These are phyloP conservation scores for Chlamydomonas applanata DNA, from an alignment of 139 green algal genomes.

Conservation along the genomic window DNA sequence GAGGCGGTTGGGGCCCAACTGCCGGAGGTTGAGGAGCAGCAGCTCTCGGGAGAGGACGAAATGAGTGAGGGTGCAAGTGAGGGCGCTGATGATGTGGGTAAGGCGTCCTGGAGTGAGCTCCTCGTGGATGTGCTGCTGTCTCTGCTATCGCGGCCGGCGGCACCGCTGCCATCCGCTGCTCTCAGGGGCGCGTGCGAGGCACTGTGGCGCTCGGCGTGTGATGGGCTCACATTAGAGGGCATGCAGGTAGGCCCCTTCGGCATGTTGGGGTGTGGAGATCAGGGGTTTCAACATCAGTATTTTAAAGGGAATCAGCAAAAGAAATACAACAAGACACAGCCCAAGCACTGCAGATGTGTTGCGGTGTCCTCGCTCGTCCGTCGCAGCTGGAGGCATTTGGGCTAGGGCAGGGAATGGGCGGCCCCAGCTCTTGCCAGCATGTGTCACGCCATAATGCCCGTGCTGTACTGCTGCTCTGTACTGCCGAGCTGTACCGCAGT, in stretches of 20 bases:
- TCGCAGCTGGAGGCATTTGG: too few relatives aligned
- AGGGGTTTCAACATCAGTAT: too few relatives aligned
- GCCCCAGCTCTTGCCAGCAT: background rate
- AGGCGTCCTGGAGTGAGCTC: conserved; percentile 64
- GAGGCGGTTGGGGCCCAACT: conserved; percentile 29
- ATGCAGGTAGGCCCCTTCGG: conserved; percentile 15
- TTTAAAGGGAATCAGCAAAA: too few relatives aligned
- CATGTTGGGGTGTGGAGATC: too few relatives aligned
- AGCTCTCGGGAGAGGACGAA: too few relatives aligned
- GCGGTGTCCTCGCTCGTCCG: too few relatives aligned
- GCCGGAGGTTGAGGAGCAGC: conserved; percentile 25
- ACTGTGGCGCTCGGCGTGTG: conserved; percentile 41
- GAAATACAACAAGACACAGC: too few relatives aligned
- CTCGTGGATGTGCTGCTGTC: conserved; percentile 75
- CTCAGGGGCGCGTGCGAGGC: conserved; percentile 69
- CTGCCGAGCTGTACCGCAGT: too few relatives aligned
- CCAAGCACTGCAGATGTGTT: too few relatives aligned
- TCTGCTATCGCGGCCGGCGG: conserved; percentile 53
- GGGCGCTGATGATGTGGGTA: conserved; percentile 5
- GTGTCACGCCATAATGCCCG: background rate
- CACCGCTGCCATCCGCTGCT: conserved; percentile 55
- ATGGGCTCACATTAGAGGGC: conserved; percentile 19
- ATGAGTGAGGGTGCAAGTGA: conserved; percentile 16
- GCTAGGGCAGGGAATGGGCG: background rate
- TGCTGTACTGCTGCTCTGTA: too few relatives aligned